Evolutionary conservation across 108 stramenopile genomes (phyloP), one percentile per base, ranked within the genome.

Genomic region (Discostella stelligeroides): DNA sequence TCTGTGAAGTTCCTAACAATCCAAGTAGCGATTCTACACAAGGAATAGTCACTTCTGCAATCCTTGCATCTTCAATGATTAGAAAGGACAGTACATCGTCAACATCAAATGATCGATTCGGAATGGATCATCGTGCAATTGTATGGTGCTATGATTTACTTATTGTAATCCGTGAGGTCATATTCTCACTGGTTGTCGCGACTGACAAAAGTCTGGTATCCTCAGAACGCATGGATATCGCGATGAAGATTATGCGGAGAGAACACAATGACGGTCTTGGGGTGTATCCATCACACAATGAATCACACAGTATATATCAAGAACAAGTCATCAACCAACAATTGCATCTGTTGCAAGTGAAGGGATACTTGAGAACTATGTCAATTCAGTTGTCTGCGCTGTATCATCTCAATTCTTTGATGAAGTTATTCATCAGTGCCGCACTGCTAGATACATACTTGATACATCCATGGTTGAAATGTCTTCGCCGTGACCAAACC

Each of bases 101-200:
- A 10, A 25, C 45, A 12, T 13, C 10, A 12, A 41, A 68, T 6
- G 41, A 71, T 17, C 14, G 27, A 13, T 77, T 87, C 51, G 92
- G 92, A 20, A 90, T 90, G 87, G 92, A 94, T 68, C 89, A 94
- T 73, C 76, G 81, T 49, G 86, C 88, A 9, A 89, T 91, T 55
- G 87, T 87, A n/a, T 94, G 89, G 92, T 94, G 92, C 63, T 82
- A 86, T 61, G 79, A 85, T 63, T 49, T 91, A 12, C 64, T 94
- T 9, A 61, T 56, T 7, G 41, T 62, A 39, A 84, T 89, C 10
- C 85, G 88, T 34, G 70, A 72, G 55, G 54, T 87, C 0, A 71
- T 92, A 60, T 87, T 82, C 73, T 55, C 54, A 23, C 54, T 83
- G 40, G 73, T 65, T 1, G 27, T 66, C 10, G 45, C 69, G 53